Percentiles rank a stretch among this genome's conserved stretches.
phyloP scores from a whole-genome alignment of 208 protist genomes.

The Trichomonas vaginalis region DNA sequence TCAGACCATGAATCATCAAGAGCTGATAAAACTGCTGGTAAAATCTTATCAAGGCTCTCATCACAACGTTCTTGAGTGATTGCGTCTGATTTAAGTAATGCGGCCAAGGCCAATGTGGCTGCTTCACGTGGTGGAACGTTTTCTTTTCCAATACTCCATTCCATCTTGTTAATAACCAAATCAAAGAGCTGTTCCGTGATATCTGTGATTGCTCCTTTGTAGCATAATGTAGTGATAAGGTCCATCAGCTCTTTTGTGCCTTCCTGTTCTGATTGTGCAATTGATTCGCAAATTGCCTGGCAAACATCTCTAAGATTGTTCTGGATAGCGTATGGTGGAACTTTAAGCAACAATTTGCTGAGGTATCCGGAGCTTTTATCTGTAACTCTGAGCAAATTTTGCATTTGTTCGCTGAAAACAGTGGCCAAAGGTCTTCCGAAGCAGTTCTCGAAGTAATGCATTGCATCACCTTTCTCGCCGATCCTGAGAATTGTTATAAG shows the following conservation, averaged over 20 bases:
- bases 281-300: neutral
- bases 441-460: neutral
- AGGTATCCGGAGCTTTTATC: neutral
- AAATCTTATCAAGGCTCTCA: neutral
- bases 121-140: neutral
- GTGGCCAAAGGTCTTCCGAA: neutral
- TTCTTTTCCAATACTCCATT: neutral
- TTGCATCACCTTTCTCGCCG: neutral
- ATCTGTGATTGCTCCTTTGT: neutral
- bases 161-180: neutral
- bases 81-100: neutral
- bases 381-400: neutral
- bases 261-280: neutral
- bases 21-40: neutral
- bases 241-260: neutral
- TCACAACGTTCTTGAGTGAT: neutral
- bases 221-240: neutral
- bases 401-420: neutral
- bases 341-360: neutral
- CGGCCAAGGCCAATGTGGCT: neutral
- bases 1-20: conserved; percentile 6
- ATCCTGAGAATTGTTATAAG: neutral
- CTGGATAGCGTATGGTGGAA: neutral
- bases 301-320: neutral
- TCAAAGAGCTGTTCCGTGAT: neutral